These are phyloP conservation scores for Alternaria tenuissima DNA, from an alignment of 2,329 filamentous ascomycete species.

Conservation along the genomic window DNA sequence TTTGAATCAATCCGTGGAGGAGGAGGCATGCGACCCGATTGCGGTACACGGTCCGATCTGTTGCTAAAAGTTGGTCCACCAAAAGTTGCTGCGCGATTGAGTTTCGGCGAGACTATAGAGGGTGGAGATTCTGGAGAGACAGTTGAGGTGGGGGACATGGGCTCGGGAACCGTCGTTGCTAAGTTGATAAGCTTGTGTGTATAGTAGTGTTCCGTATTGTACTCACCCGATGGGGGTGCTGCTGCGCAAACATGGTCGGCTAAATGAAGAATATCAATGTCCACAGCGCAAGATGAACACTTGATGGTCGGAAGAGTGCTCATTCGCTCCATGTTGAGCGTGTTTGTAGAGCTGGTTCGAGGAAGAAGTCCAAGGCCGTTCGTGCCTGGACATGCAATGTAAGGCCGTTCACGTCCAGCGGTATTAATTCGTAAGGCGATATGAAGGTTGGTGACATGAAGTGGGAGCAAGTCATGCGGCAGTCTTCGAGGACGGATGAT, in stretches of 20 bases:
- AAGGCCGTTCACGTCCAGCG: slow-evolving; percentile 26
- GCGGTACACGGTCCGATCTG: slow-evolving; percentile 40
- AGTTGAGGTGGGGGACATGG: slow-evolving; percentile 20
- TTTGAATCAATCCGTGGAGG: slow-evolving; percentile 65
- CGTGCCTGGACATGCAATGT: slow-evolving; percentile 13
- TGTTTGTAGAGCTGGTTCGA: slow-evolving; percentile 16
- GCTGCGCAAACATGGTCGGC: slow-evolving; percentile 79
- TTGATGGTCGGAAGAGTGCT: slow-evolving; percentile 51
- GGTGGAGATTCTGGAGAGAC: slow-evolving; percentile 14
- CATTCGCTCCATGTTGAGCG: slow-evolving; percentile 39
- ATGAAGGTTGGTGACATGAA: slow-evolving; percentile 36
- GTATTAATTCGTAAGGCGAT: slow-evolving; percentile 23
- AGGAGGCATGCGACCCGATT: slow-evolving; percentile 56
- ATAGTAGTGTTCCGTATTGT: slow-evolving; percentile 27
- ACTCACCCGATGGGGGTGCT: slow-evolving; percentile 53
- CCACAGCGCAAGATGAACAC: slow-evolving; percentile 53
- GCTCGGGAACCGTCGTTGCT: slow-evolving; percentile 21
- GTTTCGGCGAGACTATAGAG: slow-evolving; percentile 26
- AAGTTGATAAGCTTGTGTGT: slow-evolving; percentile 18
- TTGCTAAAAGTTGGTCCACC: slow-evolving; percentile 39
- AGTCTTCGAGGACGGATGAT: slow-evolving; percentile 31
- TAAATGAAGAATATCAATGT: slow-evolving; percentile 86
- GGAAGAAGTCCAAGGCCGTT: slow-evolving; percentile 11
- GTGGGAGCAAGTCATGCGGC: slow-evolving; percentile 25
- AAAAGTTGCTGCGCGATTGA: slow-evolving; percentile 47